phyloP scores from a whole-genome alignment of 2,329 filamentous ascomycete species.

The Geoglossum cookeanum region DNA sequence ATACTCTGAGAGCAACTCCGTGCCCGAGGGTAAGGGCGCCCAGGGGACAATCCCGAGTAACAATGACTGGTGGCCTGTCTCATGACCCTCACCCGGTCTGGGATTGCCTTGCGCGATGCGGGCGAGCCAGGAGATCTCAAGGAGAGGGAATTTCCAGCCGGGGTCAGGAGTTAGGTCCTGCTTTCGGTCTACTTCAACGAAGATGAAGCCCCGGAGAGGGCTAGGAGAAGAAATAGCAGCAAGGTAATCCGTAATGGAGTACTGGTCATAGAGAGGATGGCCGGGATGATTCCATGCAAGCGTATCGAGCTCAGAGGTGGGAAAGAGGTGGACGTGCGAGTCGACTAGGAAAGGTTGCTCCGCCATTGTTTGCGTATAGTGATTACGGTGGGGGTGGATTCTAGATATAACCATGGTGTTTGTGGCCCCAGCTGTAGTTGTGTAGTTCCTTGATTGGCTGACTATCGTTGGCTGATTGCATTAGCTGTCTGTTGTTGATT shows the following conservation, averaged over 20 bases:
- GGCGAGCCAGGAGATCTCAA: constrained; percentile 51
- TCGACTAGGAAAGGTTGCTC: constrained; percentile 43
- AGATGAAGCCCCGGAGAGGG: constrained; percentile 51
- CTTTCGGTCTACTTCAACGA: constrained; percentile 64
- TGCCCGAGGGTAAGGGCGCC: constrained; percentile 59
- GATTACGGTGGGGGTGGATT: not conserved
- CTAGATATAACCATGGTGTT: not conserved
- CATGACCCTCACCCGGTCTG: constrained; percentile 38
- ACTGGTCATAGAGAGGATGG: constrained; percentile 40
- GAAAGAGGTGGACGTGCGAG: constrained; percentile 82
- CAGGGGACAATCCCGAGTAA: constrained; percentile 61
- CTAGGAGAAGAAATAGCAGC: constrained; percentile 14
- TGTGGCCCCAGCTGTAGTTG: not conserved
- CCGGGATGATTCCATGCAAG: constrained; percentile 50
- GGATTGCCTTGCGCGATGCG: constrained; percentile 44
- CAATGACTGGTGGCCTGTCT: constrained; percentile 28
- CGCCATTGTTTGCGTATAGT: not conserved
- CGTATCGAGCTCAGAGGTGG: constrained; percentile 41
- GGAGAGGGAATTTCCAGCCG: constrained; percentile 49
- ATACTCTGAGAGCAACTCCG: constrained; percentile 42
- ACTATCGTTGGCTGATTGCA: not conserved
- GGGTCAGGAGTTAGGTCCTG: constrained; percentile 30
- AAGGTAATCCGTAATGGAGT: constrained; percentile 44
- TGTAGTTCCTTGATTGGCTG: not conserved
- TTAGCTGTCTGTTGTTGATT: not conserved